These are phyloP conservation scores for Sphaerulina musiva DNA, from an alignment of 2,329 filamentous ascomycete genomes.

Conservation along the genomic window DNA sequence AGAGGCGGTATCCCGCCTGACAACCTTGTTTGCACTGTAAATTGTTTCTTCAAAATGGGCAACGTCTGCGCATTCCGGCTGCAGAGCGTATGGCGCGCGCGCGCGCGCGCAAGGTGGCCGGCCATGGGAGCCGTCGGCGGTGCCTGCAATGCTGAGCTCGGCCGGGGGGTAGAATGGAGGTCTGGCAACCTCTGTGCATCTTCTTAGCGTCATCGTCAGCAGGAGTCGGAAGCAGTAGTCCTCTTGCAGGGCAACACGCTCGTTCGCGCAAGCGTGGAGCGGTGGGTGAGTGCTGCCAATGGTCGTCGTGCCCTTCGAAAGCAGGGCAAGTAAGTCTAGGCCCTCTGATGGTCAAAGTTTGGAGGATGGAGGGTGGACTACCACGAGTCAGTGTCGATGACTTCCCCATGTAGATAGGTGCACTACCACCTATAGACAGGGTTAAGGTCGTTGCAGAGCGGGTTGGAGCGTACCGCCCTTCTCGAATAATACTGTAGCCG, in stretches of 20 bases:
- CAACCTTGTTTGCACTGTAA: background rate
- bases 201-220: background rate
- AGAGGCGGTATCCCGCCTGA: conserved; percentile 4
- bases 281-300: background rate
- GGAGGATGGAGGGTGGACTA: background rate
- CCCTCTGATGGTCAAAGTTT: conserved; percentile 4
- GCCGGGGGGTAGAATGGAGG: background rate
- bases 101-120: too few species aligned
- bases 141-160: background rate
- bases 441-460: conserved; percentile 3
- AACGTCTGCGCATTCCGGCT: background rate
- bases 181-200: background rate
- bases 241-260: background rate
- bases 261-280: conserved; percentile 1
- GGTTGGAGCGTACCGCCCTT: conserved; percentile 6
- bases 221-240: background rate
- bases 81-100: too few species aligned
- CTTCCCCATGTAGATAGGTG: conserved; percentile 6
- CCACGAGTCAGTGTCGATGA: conserved; percentile 14
- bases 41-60: background rate
- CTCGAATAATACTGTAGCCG: conserved; percentile 7
- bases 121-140: background rate
- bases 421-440: conserved; percentile 13
- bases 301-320: background rate
- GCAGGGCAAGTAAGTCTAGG: conserved; percentile 5